phyloP scores from a whole-genome alignment of 2,329 filamentous ascomycete genomes.

The Purpureocillium lavendulum region DNA sequence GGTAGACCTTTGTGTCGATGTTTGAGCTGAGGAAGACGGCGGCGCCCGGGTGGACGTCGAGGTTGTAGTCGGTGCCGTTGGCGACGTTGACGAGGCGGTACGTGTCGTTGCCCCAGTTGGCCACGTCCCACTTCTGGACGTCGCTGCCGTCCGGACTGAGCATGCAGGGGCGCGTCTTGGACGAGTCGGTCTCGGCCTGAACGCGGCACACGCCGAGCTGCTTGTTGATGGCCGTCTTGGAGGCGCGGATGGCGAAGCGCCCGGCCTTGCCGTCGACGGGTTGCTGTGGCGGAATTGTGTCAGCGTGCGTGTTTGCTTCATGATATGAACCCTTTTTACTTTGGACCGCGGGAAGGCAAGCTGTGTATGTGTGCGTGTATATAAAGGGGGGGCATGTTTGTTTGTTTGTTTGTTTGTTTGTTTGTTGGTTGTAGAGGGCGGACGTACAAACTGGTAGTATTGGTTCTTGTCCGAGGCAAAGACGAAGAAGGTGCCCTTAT shows the following conservation, averaged over 20 bases:
- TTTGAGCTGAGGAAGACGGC: conserved; percentile 21
- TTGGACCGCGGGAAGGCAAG: too few species aligned
- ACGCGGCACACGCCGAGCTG: conserved; percentile 22
- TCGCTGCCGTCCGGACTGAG: conserved; percentile 13
- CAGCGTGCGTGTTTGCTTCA: too few species aligned
- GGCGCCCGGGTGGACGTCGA: conserved; percentile 23
- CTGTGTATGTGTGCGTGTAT: too few species aligned
- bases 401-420: too few species aligned
- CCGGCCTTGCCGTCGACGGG: conserved; percentile 15
- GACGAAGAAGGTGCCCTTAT: neutral
- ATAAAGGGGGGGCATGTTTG: too few species aligned
- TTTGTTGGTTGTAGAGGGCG: too few species aligned
- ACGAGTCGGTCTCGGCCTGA: conserved; percentile 12
- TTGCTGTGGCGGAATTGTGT: conserved; percentile 11
- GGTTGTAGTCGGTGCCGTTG: conserved; percentile 21
- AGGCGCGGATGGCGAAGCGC: conserved; percentile 22
- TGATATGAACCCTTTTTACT: too few species aligned
- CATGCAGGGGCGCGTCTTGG: conserved; percentile 21
- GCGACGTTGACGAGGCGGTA: conserved; percentile 20
- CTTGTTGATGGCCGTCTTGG: conserved; percentile 14
- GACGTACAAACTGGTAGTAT: conserved; percentile 1
- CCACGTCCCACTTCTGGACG: conserved; percentile 24
- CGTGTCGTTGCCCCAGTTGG: conserved; percentile 18
- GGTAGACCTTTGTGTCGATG: conserved; percentile 11
- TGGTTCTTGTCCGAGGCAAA: neutral